Base-by-base conservation (phyloP, 495 filamentous ascomycete genomes). In the Baudoinia panamericana region DNA sequence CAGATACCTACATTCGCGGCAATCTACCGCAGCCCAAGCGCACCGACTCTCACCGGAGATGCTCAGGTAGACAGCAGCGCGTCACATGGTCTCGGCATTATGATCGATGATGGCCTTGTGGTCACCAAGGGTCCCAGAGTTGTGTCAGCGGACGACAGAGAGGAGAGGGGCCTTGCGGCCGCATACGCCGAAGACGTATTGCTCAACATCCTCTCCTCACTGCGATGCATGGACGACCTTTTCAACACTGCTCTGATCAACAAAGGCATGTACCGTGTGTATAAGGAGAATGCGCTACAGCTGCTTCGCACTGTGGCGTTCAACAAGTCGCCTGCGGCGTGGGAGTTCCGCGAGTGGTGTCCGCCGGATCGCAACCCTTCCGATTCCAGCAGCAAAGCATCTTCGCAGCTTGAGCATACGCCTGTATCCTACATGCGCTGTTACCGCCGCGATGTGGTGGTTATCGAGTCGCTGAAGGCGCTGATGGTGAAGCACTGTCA, bases 261-360 rank as follows among this genome's bases (percentile, higher is more conserved):
- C 60, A 63, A 60, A 32, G 68, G 67, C 7, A 77, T 78, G 52
- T 78, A 78, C 43, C 59, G 63, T 7, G 65, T 73, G 0, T 80
- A 74, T 56, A 80, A 80, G 48, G 55, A 61, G 4, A 63, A 75
- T 36, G 76, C 80, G 41, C 54, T 78, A 23, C 48, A 55, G 0
- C 55, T 80, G 11, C 69, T 79, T 41, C 71, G 70, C 28, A 57
- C 57, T n/a, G 60, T 71, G 0, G 56, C 76, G 1, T 68, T 63
- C 41, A 66, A 59, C 40, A 68, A 68, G 66, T 78, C 71, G 0
- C 69, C 74, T n/a, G 63, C 76, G 1, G 75, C 75, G 2, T 78
- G 72, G 72, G 76, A 80, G 50, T 58, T 75, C 40, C 72, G 74
- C 16, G 74, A 80, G 50, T 72, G 76, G 57, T 72, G 68, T 39